phyloP scores from a whole-genome alignment of 192 early-diverging fungal genomes.

The Coemansia sp. region DNA sequence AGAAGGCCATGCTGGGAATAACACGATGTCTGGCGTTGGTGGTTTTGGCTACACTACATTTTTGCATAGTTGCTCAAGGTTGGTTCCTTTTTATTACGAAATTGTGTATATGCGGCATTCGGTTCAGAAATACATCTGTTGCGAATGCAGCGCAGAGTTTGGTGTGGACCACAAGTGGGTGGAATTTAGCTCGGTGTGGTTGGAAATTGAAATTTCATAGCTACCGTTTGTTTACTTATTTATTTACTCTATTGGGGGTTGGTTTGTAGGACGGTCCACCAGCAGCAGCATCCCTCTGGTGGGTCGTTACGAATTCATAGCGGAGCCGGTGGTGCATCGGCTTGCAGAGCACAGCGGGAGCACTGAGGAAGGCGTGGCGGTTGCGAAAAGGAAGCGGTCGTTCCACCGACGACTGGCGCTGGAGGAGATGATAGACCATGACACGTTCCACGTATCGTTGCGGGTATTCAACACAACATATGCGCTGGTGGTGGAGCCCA shows the following conservation, averaged over 20 bases:
- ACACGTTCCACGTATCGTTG: constrained; percentile 59
- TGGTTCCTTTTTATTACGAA: neutral
- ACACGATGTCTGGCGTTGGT: neutral
- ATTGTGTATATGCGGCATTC: neutral
- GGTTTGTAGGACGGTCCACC: constrained; percentile 19
- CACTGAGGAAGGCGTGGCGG: neutral
- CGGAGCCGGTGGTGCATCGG: constrained; percentile 45
- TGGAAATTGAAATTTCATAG: too few species aligned
- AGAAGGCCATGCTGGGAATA: neutral
- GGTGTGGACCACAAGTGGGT: too few species aligned
- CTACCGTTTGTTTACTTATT: too few species aligned
- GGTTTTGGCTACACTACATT: neutral
- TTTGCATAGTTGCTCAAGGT: neutral
- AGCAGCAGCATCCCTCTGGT: constrained; percentile 36
- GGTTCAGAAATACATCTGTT: too few species aligned
- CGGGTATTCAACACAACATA: constrained; percentile 68
- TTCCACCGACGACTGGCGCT: constrained; percentile 29
- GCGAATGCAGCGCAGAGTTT: too few species aligned
- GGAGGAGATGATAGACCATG: constrained; percentile 50
- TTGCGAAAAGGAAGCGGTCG: constrained; percentile 20
- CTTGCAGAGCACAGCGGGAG: constrained; percentile 9
- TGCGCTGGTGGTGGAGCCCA: constrained; percentile 65
- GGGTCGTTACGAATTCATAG: constrained; percentile 46
- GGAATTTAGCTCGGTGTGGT: too few species aligned
- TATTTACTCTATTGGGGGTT: neutral